Percentiles rank a stretch among this genome's conserved stretches.
Conservation (phyloP, 2,329 filamentous ascomycete genomes). For the Hymenoscyphus infarciens region DNA sequence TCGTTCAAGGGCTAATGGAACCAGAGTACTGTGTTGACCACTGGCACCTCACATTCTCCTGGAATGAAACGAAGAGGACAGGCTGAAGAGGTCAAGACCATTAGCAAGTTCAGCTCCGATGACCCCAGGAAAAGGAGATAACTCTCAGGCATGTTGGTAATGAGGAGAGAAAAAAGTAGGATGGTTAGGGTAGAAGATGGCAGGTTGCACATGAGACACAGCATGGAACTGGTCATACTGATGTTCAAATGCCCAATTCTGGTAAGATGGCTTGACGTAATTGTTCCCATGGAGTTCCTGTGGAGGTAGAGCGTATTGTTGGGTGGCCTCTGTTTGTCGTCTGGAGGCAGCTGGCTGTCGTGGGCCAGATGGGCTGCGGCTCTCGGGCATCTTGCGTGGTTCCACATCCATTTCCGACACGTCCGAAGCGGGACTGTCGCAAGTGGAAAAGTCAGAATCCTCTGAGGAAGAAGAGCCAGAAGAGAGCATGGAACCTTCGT, state of each 20-base stretch:
- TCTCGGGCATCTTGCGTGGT: constrained; percentile 12
- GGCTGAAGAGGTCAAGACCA: constrained; percentile 14
- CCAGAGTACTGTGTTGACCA: constrained; percentile 26
- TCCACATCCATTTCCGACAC: constrained; percentile 12
- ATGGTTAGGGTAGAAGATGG: constrained; percentile 16
- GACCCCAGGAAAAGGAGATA: constrained; percentile 12
- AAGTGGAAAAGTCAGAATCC: constrained; percentile 21
- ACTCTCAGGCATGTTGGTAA: constrained; percentile 14
- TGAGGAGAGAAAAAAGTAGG: constrained; percentile 21
- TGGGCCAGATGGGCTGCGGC: constrained; percentile 14
- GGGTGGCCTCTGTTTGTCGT: constrained; percentile 11
- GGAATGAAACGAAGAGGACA: constrained; percentile 13
- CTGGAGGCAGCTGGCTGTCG: background rate
- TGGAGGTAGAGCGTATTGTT: constrained; percentile 25
- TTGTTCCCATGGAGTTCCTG: constrained; percentile 21
- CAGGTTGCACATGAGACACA: constrained; percentile 18
- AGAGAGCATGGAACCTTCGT: constrained; percentile 27
- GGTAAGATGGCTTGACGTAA: constrained; percentile 20
- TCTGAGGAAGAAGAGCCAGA: constrained; percentile 29
- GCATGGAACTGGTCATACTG: constrained; percentile 22
- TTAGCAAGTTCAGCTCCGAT: constrained; percentile 17
- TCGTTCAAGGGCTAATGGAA: constrained; percentile 6
- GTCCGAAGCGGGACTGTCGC: constrained; percentile 11
- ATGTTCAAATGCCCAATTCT: constrained; percentile 25
- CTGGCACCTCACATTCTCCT: constrained; percentile 15